Base-by-base conservation (phyloP, 2,329 filamentous ascomycete genomes). In the Scolecobasidium constrictum region DNA sequence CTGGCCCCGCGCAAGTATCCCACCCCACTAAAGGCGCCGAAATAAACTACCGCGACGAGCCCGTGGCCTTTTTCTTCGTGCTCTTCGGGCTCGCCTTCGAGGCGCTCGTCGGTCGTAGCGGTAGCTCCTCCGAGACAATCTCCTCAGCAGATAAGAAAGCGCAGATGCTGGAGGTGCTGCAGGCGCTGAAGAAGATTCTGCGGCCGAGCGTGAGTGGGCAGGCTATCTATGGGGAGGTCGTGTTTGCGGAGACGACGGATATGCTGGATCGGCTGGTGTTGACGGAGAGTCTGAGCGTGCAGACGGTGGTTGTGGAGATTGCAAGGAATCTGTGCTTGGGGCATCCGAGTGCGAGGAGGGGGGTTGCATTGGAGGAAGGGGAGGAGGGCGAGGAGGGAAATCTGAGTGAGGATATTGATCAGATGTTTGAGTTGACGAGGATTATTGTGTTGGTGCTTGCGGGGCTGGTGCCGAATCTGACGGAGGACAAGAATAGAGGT, bases 41-140 rank as follows among this genome's bases (percentile, higher is more conserved):
- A 50, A 96, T 98, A 65, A 96, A 96, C 61, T 98, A 98, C 59
- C 84, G 92, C 38, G 90, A 96, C 56, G 92, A 98, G 58, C 92
- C 92, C 1, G 86, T 96, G 2, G 92, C 92, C 1, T 98, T 98
- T 71, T 98, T 98, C 68, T 98, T 98, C 55, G 90, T 98, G 12
- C 73, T 98, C 0, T 98, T 96, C 53, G 92, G 92, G 9, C 81
- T 98, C 45, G 87, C 90, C 0, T 96, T 98, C 52, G 93, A 98
- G 63, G 90, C 93, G 15, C 74, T 98, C 17, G 90, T 90, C 5
- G 86, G 86, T 5, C 79, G 87, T 37, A 81, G 83, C 4, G 74
- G 77, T 23, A 79, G 83, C 51, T 70, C 80, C 9, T 7, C 9
- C 26, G 71, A 87, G 21, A n/a, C n/a, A n/a, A n/a, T n/a, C n/a